Evolutionary conservation across 257 asterid genomes (phyloP).

Genomic region (Nemophila menziesii): DNA sequence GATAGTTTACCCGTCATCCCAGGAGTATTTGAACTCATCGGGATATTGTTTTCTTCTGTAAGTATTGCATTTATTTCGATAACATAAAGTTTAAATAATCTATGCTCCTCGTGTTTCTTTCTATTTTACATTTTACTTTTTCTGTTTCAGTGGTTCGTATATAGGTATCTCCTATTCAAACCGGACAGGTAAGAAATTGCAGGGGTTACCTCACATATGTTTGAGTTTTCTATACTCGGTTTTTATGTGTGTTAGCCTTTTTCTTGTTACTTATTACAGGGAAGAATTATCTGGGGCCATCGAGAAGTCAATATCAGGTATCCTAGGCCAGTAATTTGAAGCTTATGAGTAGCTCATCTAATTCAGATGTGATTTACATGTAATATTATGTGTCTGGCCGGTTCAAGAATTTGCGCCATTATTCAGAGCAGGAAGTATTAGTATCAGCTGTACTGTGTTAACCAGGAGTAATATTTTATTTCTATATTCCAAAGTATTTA

Average conservation of each 20-base stretch:
- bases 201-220: background rate
- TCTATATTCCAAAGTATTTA: too few relatives aligned
- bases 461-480: too few relatives aligned
- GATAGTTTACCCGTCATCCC: conserved; percentile 74
- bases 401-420: background rate
- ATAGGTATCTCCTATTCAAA: conserved; percentile 83
- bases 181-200: conserved; percentile 59
- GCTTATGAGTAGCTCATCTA: background rate
- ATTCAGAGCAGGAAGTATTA: conserved; percentile 11
- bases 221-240: background rate
- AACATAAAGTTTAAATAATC: background rate
- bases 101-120: background rate
- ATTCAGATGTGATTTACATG: too few relatives aligned
- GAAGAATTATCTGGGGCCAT: conserved; percentile 47
- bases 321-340: conserved; percentile 43
- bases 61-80: conserved; percentile 15
- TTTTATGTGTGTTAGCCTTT: background rate
- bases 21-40: conserved; percentile 58
- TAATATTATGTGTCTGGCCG: background rate
- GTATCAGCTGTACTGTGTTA: conserved; percentile 3
- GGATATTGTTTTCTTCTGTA: conserved; percentile 69
- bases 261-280: conserved; percentile 25
- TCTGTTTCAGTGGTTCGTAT: conserved; percentile 72
- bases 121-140: conserved; percentile 6
- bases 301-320: conserved; percentile 45